Percentiles rank a stretch among this genome's conserved stretches.
These are phyloP conservation scores for Quercus dentata DNA, from an alignment of 306 rosid genomes.

Conservation along the genomic window DNA sequence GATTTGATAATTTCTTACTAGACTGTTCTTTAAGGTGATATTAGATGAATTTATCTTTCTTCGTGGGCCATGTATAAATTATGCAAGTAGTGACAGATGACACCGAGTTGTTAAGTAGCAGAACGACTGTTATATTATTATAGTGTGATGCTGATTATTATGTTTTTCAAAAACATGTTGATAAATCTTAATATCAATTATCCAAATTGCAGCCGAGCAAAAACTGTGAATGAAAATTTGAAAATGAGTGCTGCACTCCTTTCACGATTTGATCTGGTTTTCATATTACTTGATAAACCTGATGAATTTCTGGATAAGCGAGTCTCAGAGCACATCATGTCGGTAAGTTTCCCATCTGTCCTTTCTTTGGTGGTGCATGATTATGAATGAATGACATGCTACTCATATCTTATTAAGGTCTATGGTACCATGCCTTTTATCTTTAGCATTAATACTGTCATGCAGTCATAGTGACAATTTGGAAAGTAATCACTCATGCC, in stretches of 20 bases:
- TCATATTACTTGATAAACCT: constrained; percentile 94
- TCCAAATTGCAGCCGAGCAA: constrained; percentile 78
- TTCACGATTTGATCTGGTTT: constrained; percentile 89
- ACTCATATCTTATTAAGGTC: constrained; percentile 23
- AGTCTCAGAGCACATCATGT: constrained; percentile 94
- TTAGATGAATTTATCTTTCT: constrained; percentile 5
- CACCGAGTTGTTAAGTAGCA: neutral
- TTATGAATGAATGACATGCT: constrained; percentile 1
- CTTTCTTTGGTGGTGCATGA: constrained; percentile 8
- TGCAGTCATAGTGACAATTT: constrained; percentile 6
- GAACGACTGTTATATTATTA: neutral
- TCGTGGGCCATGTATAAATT: neutral
- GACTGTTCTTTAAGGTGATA: constrained; percentile 4
- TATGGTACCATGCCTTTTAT: constrained; percentile 13
- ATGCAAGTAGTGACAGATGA: constrained; percentile 2
- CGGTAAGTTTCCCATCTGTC: constrained; percentile 57
- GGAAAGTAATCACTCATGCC: neutral
- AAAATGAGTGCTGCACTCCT: constrained; percentile 88
- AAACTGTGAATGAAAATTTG: constrained; percentile 95
- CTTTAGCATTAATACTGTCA: neutral
- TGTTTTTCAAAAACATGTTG: constrained; percentile 13
- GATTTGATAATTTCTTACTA: constrained; percentile 9
- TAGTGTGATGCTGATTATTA: constrained; percentile 14
- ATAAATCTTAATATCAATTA: constrained; percentile 13
- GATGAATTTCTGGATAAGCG: constrained; percentile 90